Evolutionary conservation across 345 rosid genomes (phyloP).

Genomic region (Bruguiera sexangula): DNA sequence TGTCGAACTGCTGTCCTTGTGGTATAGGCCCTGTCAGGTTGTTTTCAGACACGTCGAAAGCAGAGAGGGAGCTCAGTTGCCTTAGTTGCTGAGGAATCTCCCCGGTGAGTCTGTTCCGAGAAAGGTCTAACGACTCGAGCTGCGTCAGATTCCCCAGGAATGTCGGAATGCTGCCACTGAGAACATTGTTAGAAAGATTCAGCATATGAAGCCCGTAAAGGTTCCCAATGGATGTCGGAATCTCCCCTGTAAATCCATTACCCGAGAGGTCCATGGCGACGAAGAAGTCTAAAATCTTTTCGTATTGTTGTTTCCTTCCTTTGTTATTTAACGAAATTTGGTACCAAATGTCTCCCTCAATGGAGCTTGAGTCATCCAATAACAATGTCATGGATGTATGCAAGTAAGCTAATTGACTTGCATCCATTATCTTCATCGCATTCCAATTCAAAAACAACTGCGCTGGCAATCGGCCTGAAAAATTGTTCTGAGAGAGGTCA

Average conservation of each 20-base stretch:
- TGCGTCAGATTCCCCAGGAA: background rate
- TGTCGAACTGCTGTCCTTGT: background rate
- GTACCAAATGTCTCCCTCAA: too few relatives aligned
- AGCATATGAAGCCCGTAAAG: background rate
- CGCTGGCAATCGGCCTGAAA: background rate
- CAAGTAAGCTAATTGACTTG: background rate
- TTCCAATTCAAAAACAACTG: background rate
- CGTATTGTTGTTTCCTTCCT: background rate
- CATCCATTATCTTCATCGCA: background rate
- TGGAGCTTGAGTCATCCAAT: too few relatives aligned
- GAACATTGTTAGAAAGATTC: slow-evolving; percentile 7
- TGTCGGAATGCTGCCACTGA: slow-evolving; percentile 3
- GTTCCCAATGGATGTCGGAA: background rate
- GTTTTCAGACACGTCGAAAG: background rate
- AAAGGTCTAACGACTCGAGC: slow-evolving; percentile 12
- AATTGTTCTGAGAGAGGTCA: slow-evolving; percentile 7
- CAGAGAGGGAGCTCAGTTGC: slow-evolving; percentile 1
- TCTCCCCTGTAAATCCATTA: background rate
- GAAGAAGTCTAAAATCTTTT: background rate
- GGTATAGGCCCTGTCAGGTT: slow-evolving; percentile 10
- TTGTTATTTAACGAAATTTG: background rate
- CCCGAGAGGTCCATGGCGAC: background rate
- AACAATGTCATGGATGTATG: background rate
- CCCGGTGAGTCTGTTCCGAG: slow-evolving; percentile 1
- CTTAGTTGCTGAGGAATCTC: background rate